Conservation (phyloP, 2,329 filamentous ascomycete species). For the Ceratocystis eucalypticola region DNA sequence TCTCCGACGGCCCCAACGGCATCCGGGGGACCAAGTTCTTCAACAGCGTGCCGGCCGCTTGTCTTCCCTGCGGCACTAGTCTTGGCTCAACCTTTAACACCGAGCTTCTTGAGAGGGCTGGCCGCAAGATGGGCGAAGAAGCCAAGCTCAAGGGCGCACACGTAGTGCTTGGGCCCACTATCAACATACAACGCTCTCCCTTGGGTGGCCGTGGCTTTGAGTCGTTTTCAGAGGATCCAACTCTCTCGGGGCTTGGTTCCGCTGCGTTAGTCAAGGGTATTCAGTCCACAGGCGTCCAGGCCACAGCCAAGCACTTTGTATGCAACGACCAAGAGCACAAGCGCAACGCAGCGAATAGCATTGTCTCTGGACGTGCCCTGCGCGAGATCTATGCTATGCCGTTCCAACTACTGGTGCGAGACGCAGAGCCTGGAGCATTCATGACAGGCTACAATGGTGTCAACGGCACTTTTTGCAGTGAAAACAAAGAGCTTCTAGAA, state of each 20-base stretch:
- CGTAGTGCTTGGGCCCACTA: constrained; percentile 53
- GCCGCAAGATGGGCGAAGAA: constrained; percentile 55
- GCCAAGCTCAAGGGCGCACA: constrained; percentile 58
- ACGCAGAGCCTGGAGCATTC: constrained; percentile 38
- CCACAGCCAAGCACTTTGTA: constrained; percentile 47
- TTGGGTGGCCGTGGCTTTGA: constrained; percentile 48
- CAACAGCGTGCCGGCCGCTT: constrained; percentile 50
- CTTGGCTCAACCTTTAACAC: constrained; percentile 70
- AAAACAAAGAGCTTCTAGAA: constrained; percentile 38
- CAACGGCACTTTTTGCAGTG: constrained; percentile 43
- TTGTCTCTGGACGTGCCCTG: constrained; percentile 42
- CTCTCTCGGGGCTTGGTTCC: constrained; percentile 41
- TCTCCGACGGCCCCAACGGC: constrained; percentile 70
- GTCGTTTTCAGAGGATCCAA: constrained; percentile 44
- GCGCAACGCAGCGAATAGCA: constrained; percentile 41
- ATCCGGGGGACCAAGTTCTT: constrained; percentile 49
- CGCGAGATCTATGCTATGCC: constrained; percentile 46
- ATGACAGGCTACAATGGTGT: constrained; percentile 49
- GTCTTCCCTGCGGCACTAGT: constrained; percentile 70
- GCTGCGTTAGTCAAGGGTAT: constrained; percentile 42
- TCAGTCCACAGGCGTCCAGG: constrained; percentile 42
- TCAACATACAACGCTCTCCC: constrained; percentile 49
- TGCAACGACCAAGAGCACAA: constrained; percentile 49
- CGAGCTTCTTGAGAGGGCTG: constrained; percentile 57
- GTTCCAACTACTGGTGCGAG: constrained; percentile 43